These are phyloP conservation scores for Zoysia pacifica DNA, from an alignment of 176 grass and related monocot genomes.

Conservation along the genomic window DNA sequence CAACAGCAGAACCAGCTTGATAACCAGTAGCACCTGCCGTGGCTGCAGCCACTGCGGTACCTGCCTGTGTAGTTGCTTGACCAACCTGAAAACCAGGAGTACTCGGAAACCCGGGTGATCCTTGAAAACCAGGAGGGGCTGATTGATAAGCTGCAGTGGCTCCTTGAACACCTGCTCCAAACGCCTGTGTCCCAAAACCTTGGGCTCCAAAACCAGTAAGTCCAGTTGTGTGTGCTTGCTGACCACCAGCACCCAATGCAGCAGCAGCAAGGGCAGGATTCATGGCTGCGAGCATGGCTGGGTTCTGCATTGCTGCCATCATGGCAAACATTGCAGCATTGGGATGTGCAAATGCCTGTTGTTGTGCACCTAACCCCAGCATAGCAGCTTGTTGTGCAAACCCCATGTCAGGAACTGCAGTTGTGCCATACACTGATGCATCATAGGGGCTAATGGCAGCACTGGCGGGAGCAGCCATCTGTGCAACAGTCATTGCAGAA, in stretches of 20 bases:
- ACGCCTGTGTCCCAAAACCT: constrained; percentile 60
- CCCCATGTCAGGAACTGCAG: constrained; percentile 54
- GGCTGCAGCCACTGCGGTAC: constrained; percentile 19
- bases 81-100: constrained; percentile 75
- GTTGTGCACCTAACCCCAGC: constrained; percentile 66
- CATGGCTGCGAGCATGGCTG: constrained; percentile 74
- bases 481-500: constrained; percentile 1
- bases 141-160: constrained; percentile 58
- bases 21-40: constrained; percentile 47
- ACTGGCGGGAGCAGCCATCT: constrained; percentile 40
- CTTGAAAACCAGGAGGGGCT: constrained; percentile 79
- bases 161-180: constrained; percentile 60
- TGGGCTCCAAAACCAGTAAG: constrained; percentile 61
- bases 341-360: constrained; percentile 70
- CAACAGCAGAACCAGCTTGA: constrained; percentile 63
- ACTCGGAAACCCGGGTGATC: constrained; percentile 67
- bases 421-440: constrained; percentile 48
- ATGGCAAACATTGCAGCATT: constrained; percentile 91
- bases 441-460: constrained; percentile 51
- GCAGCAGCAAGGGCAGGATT: constrained; percentile 89
- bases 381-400: constrained; percentile 75
- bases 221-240: constrained; percentile 47
- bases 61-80: constrained; percentile 61
- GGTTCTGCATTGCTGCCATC: constrained; percentile 92
- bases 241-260: constrained; percentile 66